Evolutionary conservation across 1,284 basidiomycete species (phyloP), one percentile per base, ranked within the genome.

Genomic region (Heterobasidion irregulare): DNA sequence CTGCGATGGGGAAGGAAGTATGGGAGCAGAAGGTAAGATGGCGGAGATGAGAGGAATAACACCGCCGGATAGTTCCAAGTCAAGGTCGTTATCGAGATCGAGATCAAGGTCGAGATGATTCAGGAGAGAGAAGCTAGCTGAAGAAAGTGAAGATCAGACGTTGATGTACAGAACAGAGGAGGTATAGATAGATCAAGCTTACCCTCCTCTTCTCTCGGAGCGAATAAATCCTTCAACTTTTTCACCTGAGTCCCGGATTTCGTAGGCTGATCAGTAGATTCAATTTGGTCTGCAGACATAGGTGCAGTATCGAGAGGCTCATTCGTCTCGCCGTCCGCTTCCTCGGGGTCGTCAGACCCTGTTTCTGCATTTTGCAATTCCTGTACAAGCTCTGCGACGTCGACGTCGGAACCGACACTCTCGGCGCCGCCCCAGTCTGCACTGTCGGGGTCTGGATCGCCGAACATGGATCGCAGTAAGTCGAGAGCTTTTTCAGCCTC

Each of bases 211-310:
- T 83, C 80, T 32, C 74, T 72, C 0, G 86, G 84, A 10, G 81
- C 82, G 59, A 90, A 89, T 1, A 90, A 68, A 59, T 86, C 82
- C 62, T 86, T 87, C 18, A 90, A 72, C 43, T 74, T 73, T 15
- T 59, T 63, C 48, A 58, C 55, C 45, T 68, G 63, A 2, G 53
- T 50, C 19, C 8, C 41, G 5, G 57, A 32, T 18, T 18, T 8
- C 8, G 34, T 38, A 13, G 47, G 53, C 1, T 13, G 46, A 18
- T 3, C 26, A 10, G 9, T 16, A 16, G n/a, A 41, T 35, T 4
- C 44, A 15, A 19, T 19, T 52, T 19, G 41, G 3, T 10, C 6
- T 10, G 47, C 41, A 36, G n/a, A 26, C 10, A 52, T 34, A 6
- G 55, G 48, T 15, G 57, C 48, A 15, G 16, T 36, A 2, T 38